phyloP scores from a whole-genome alignment of 257 asterid genomes.

The Mentha longifolia region DNA sequence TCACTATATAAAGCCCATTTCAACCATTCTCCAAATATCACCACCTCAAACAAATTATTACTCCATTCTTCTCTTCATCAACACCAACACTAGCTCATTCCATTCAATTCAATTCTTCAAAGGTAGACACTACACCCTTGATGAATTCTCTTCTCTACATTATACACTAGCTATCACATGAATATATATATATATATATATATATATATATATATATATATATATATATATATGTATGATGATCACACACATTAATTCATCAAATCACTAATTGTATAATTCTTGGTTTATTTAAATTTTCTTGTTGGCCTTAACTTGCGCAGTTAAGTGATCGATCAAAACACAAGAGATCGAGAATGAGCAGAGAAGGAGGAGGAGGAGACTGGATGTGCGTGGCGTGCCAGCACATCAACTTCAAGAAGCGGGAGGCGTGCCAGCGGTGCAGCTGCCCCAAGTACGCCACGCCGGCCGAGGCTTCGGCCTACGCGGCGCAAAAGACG shows the following conservation, averaged over 20 bases:
- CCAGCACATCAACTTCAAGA: conserved; percentile 79
- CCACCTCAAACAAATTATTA: conserved; percentile 23
- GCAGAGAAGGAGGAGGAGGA: conserved; percentile 50
- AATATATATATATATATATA: no score
- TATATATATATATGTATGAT: no score
- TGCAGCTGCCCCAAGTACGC: conserved; percentile 82
- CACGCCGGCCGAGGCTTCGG: conserved; percentile 44
- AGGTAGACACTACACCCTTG: background rate
- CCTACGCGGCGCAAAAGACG: conserved; percentile 47
- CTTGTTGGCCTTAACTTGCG: no score
- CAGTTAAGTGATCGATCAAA: no score
- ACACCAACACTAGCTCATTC: background rate
- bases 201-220: no score
- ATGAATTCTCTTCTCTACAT: no score
- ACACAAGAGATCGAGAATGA: conserved; percentile 59
- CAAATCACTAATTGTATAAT: no score
- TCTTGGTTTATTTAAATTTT: no score
- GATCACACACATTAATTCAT: no score
- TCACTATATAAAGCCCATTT: conserved; percentile 52
- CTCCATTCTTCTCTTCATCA: no score
- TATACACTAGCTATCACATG: no score
- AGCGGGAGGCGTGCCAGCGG: conserved; percentile 73
- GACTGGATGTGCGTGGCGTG: conserved; percentile 93
- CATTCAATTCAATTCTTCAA: background rate
- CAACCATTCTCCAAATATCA: conserved; percentile 47